Evolutionary conservation across 2,329 filamentous ascomycete genomes (phyloP), one percentile per base, ranked within the genome.

Genomic region (Piedraia hortae): DNA sequence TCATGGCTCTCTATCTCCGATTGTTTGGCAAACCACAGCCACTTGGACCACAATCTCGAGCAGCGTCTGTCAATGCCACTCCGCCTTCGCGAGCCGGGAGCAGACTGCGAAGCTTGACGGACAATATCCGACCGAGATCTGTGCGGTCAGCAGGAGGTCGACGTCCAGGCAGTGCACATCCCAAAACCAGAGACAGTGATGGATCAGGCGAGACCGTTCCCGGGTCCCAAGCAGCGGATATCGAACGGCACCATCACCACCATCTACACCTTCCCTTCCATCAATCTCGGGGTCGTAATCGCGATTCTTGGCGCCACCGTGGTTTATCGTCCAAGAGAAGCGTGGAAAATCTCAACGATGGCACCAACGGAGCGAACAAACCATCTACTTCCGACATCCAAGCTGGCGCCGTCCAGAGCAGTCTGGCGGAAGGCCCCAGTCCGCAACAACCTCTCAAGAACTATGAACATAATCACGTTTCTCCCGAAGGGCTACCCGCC

Each of bases 1-100:
- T 97, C 17, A 50, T 97, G 10, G 64, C 64, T 9, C 52, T 93
- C 1, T 97, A 85, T 39, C 61, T 66, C 3, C 59, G 72, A 29
- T 52, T 97, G 0, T 93, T 90, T 41, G 70, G 70, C 4, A 59
- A 64, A 21, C 47, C 62, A 20, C 42, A 37, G n/a, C 26, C 19
- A 22, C 25, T 19, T 21, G 24, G 17, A 22, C 10, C 26, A 7
- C 36, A 53, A 10, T 51, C 59, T 10, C 57, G 60, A 4, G 69
- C 72, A 3, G 34, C 31, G 13, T 27, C 35, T 21, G 28, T 27
- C 10, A 28, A 30, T 2, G 19, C 27, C 6, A 23, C 33, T 12
- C 26, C 34, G 4, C 31, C 39, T 1, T 31, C 38, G 3, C 34
- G 34, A 22, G 22, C 33, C n/a, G 34, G 36, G 4, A 37, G 42